Conservation (phyloP, 2,329 filamentous ascomycete species). For the Cladorrhinum sp. region DNA sequence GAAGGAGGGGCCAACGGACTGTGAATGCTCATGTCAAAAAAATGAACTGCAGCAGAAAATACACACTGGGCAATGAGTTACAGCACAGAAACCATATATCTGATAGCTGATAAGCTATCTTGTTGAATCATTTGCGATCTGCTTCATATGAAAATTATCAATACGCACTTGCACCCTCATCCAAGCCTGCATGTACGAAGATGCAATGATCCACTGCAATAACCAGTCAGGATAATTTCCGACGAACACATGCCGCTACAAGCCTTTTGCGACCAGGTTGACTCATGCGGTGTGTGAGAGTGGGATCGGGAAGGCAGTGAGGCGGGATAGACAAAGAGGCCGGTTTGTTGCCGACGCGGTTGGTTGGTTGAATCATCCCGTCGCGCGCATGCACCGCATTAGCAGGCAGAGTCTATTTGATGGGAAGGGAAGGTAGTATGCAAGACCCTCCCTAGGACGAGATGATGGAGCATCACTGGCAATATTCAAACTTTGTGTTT, state of each 20-base stretch:
- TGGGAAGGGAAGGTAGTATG: conserved; percentile 9
- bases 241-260: not conserved
- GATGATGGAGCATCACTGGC: not conserved
- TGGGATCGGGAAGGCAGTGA: not conserved
- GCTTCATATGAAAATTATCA: not conserved
- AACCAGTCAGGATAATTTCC: not conserved
- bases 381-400: not conserved
- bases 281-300: conserved; percentile 19
- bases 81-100: not conserved
- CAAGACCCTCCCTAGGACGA: not conserved
- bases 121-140: not conserved
- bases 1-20: not conserved
- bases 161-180: not conserved
- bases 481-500: not conserved
- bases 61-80: not conserved
- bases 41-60: not conserved
- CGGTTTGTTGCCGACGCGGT: conserved; percentile 8
- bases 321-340: not conserved
- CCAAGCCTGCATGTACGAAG: not conserved
- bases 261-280: conserved; percentile 9
- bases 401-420: conserved; percentile 1
- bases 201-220: not conserved
- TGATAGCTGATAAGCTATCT: not conserved
- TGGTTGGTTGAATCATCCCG: conserved; percentile 1
- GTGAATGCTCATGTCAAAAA: not conserved